These are phyloP conservation scores for Paratinospora sagittata DNA, from an alignment of 164 flowering plant genomes.

Conservation along the genomic window DNA sequence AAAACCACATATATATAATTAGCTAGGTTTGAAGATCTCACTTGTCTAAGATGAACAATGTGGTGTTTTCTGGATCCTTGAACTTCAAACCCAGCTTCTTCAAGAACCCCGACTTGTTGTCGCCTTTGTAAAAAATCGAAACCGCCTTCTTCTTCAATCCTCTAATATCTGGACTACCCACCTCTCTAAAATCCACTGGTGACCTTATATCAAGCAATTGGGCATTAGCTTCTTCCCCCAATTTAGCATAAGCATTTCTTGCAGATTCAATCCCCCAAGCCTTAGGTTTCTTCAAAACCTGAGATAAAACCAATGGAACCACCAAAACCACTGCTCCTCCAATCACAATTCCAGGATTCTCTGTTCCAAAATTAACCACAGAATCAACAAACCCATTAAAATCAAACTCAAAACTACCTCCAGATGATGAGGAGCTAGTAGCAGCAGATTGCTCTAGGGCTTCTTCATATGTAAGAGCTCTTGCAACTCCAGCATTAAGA, in stretches of 20 bases:
- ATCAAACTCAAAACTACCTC: slow-evolving; percentile 32
- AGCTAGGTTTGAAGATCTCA: slow-evolving; percentile 35
- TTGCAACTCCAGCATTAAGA: slow-evolving; percentile 42
- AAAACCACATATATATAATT: neutral
- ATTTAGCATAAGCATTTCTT: slow-evolving; percentile 59
- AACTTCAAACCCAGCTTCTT: slow-evolving; percentile 75
- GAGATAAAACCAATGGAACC: slow-evolving; percentile 62
- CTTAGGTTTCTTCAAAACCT: slow-evolving; percentile 50
- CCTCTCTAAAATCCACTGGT: slow-evolving; percentile 44
- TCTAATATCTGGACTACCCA: slow-evolving; percentile 71
- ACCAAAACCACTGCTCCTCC: slow-evolving; percentile 61
- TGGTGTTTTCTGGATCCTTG: slow-evolving; percentile 83
- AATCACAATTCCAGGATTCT: slow-evolving; percentile 56
- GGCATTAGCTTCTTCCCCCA: slow-evolving; percentile 53
- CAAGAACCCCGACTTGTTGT: slow-evolving; percentile 78
- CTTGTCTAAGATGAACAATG: slow-evolving; percentile 91
- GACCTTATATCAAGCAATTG: slow-evolving; percentile 87
- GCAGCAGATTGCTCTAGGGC: slow-evolving; percentile 65
- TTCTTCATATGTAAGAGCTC: slow-evolving; percentile 81
- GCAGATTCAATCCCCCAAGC: slow-evolving; percentile 85
- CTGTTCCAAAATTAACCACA: slow-evolving; percentile 36
- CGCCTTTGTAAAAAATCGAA: slow-evolving; percentile 52
- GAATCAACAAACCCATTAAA: slow-evolving; percentile 38
- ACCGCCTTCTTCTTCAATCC: slow-evolving; percentile 72
- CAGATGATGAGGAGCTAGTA: slow-evolving; percentile 18